Evolutionary conservation across 352 stramenopile genomes (phyloP), one percentile per base, ranked within the genome.

Genomic region (Plasmopara halstedii): DNA sequence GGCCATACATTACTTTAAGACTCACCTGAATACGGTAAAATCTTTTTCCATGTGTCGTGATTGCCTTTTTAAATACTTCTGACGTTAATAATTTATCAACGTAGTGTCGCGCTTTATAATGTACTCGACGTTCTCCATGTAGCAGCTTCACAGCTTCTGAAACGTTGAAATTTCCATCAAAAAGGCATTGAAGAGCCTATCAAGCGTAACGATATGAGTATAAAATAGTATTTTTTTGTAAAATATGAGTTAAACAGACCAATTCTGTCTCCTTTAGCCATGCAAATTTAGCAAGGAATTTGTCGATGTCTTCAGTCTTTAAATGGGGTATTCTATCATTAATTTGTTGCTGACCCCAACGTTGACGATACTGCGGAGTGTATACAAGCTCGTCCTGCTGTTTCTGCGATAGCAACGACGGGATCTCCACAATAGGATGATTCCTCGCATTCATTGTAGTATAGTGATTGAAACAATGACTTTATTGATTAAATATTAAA

Each of bases 351-450:
- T 53, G 19, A 6, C 62, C 66, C 73, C 73, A 88, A 20, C 58
- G 64, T 45, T 83, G 67, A 2, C 42, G 58, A 32, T 52, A 75
- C 19, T 42, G 61, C 7, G 49, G 50, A 23, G 32, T 44, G 10
- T 63, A 64, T 17, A 31, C 14, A n/a, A 60, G 14, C 8, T 27
- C 42, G 11, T 40, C 15, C 6, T 52, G 63, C 36, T 74, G 40
- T 18, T 61, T 38, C 1, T 43, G 49, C 23, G 67, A 36, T 45
- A 77, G 55, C 45, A 86, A 55, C 32, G 57, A 21, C 34, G 73
- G 73, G 35, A 88, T 70, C 39, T 84, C 57, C 6, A 72, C 74
- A n/a, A n/a, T n/a, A n/a, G n/a, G n/a, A n/a, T n/a, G n/a, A n/a
- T n/a, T n/a, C n/a, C n/a, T n/a, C n/a, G n/a, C n/a, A n/a, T n/a